Conservation (phyloP, 345 rosid species). For the Lumnitzera littorea region DNA sequence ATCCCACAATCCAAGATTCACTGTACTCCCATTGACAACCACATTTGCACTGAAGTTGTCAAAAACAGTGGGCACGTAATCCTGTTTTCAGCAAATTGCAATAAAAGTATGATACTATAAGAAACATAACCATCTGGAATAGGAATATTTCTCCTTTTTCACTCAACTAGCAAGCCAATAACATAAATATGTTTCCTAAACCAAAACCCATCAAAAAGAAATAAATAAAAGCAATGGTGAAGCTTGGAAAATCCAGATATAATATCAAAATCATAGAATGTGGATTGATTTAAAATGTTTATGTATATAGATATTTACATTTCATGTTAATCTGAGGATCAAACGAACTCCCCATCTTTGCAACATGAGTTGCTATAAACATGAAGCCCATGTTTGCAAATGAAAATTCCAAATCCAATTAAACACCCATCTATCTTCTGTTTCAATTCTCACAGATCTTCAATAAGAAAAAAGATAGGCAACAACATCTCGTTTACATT, state of each 20-base stretch:
- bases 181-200: too few species aligned
- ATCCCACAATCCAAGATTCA: conserved; percentile 95
- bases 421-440: too few species aligned
- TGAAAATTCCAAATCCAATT: not conserved
- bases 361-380: not conserved
- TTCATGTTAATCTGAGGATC: not conserved
- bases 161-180: too few species aligned
- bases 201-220: too few species aligned
- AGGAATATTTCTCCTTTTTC: not conserved
- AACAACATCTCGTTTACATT: too few species aligned
- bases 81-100: conserved; percentile 38
- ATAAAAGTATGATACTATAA: not conserved
- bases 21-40: conserved; percentile 79
- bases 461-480: not conserved
- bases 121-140: not conserved
- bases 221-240: too few species aligned
- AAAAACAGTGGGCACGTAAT: conserved; percentile 88
- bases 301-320: not conserved
- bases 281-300: not conserved
- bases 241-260: not conserved
- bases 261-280: not conserved
- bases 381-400: not conserved
- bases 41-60: conserved; percentile 98
- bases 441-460: too few species aligned
- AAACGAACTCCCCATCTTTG: too few species aligned